Evolutionary conservation across 768 basidiomycete genomes (phyloP).

Genomic region (Scleroderma bovista): DNA sequence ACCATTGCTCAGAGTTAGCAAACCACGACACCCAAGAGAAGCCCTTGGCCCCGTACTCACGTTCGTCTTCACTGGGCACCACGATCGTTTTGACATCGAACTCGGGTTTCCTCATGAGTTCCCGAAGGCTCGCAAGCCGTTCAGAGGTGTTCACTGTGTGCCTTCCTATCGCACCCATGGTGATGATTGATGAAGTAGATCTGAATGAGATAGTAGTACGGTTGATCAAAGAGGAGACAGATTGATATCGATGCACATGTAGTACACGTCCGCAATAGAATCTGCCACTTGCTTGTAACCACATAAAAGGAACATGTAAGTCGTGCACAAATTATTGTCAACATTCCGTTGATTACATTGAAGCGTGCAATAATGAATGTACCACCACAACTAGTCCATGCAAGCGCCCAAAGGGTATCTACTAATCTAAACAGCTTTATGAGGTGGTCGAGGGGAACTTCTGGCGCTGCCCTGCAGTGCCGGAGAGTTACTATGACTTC

Average conservation of each 20-base stretch:
- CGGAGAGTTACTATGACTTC: constrained; percentile 55
- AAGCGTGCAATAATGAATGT: constrained; percentile 11
- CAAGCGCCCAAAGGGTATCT: constrained; percentile 8
- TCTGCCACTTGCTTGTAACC: constrained; percentile 8
- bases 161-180: constrained; percentile 34
- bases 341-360: too few relatives aligned
- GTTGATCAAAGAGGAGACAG: constrained; percentile 8
- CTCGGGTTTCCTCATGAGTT: constrained; percentile 58
- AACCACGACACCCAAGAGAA: neutral
- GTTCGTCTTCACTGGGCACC: constrained; percentile 90
- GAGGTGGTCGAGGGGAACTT: constrained; percentile 15
- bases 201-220: neutral
- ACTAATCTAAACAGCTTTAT: constrained; percentile 4
- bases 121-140: constrained; percentile 57
- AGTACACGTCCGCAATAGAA: constrained; percentile 11
- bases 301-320: constrained; percentile 14
- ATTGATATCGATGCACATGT: constrained; percentile 18
- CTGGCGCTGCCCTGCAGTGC: constrained; percentile 26
- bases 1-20: neutral
- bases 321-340: too few relatives aligned
- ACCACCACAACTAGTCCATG: constrained; percentile 24
- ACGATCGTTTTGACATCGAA: constrained; percentile 66
- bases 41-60: constrained; percentile 39
- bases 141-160: constrained; percentile 56
- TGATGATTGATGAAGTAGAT: constrained; percentile 12